Evolutionary conservation across 2,329 filamentous ascomycete species (phyloP).

Genomic region (Chaetomiaceae sp.): DNA sequence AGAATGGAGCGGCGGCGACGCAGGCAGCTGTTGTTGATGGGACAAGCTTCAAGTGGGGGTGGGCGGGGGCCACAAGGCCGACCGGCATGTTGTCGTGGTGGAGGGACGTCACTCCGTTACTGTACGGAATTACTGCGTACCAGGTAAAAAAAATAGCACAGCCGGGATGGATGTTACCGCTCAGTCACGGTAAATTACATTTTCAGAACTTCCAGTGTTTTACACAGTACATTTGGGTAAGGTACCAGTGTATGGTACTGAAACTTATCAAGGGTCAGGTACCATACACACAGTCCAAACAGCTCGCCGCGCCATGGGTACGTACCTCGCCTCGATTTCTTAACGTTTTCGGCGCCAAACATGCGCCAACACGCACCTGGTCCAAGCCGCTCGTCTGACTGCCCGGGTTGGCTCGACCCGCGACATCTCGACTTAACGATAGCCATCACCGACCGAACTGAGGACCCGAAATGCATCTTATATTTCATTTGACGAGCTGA

Average conservation of each 20-base stretch:
- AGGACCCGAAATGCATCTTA: not conserved
- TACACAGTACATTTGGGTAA: no score
- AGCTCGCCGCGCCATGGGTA: no score
- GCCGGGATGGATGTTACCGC: no score
- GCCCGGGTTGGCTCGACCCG: not conserved
- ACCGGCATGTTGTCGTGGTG: no score
- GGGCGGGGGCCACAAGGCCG: no score
- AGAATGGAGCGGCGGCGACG: not conserved
- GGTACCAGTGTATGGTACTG: no score
- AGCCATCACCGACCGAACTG: not conserved
- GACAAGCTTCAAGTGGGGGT: not conserved
- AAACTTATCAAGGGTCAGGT: no score
- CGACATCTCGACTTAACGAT: not conserved
- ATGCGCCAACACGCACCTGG: not conserved
- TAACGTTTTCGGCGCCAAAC: constrained; percentile 5
- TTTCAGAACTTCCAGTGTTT: no score
- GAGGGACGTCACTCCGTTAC: no score
- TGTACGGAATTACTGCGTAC: no score
- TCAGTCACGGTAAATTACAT: no score
- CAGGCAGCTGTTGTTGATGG: not conserved
- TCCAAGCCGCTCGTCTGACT: not conserved
- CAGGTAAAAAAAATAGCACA: no score
- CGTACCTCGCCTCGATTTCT: constrained; percentile 2
- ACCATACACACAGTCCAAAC: not conserved
- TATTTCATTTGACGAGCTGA: not conserved